A percentile compares a stretch with the other conserved stretches of the same genome.
Conservation (phyloP, 1,284 basidiomycete genomes). For the Trichosporon asahii region DNA sequence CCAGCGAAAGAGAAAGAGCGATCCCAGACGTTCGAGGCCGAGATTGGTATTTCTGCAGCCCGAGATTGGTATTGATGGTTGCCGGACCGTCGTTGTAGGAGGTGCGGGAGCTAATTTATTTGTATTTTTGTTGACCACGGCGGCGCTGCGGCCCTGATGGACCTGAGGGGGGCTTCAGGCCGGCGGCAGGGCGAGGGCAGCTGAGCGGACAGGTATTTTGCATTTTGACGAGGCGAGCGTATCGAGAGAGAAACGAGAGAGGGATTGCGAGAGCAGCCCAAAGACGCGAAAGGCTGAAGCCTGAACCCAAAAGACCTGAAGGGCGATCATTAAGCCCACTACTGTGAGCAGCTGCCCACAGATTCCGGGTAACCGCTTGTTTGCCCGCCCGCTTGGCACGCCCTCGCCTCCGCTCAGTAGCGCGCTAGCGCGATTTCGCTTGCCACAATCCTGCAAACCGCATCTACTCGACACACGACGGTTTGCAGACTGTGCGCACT, state of each 20-base stretch:
- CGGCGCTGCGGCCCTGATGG: not conserved
- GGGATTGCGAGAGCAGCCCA: not conserved
- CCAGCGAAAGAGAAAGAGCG: not conserved
- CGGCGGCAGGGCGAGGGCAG: not conserved
- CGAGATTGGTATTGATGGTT: not conserved
- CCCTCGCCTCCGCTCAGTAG: not conserved
- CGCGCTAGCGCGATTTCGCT: not conserved
- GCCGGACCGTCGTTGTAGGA: not conserved
- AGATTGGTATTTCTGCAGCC: not conserved
- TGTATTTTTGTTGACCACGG: not conserved
- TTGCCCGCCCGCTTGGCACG: not conserved
- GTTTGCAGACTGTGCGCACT: not conserved
- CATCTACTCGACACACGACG: not conserved
- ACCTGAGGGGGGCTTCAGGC: not conserved
- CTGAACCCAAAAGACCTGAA: not conserved
- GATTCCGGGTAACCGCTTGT: slow-evolving; percentile 1
- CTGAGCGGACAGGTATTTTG: not conserved
- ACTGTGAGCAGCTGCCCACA: not conserved
- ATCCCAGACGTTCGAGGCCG: not conserved
- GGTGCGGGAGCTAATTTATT: not conserved
- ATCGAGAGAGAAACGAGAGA: not conserved
- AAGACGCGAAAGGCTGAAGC: not conserved
- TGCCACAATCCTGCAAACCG: not conserved
- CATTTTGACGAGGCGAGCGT: slow-evolving; percentile 1
- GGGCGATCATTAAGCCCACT: not conserved